Conservation (phyloP, 2,329 filamentous ascomycete genomes). For the Colletotrichum sidae region DNA sequence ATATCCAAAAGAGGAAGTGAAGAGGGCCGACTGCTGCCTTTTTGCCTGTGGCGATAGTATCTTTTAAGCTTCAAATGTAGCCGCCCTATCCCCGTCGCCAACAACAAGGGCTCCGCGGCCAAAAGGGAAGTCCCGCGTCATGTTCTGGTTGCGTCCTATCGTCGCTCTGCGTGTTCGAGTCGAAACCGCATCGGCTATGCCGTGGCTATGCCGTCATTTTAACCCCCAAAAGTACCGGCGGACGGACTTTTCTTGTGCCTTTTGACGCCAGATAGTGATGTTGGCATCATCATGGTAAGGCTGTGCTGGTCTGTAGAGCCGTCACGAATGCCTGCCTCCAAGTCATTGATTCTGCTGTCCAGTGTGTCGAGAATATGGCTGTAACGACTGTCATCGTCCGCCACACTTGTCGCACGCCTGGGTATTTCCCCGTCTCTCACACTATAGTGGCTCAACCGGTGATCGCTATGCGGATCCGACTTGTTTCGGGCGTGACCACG, state of each 20-base stretch:
- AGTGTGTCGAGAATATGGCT: constrained; percentile 19
- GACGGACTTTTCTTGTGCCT: constrained; percentile 25
- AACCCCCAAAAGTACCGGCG: constrained; percentile 25
- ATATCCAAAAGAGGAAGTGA: constrained; percentile 19
- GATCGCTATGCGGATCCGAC: constrained; percentile 15
- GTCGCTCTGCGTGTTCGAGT: not conserved
- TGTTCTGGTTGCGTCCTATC: constrained; percentile 7
- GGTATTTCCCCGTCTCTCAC: not conserved
- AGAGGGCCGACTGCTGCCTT: constrained; percentile 19
- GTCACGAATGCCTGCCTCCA: constrained; percentile 8
- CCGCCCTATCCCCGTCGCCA: constrained; percentile 8
- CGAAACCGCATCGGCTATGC: too few species aligned
- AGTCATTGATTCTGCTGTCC: constrained; percentile 23
- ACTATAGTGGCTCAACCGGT: constrained; percentile 9
- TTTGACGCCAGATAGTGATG: constrained; percentile 5
- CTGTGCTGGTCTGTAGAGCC: constrained; percentile 8
- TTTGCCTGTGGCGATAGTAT: constrained; percentile 10
- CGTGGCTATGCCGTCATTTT: not conserved
- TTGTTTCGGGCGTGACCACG: not conserved
- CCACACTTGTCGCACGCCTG: constrained; percentile 2
- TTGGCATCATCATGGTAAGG: constrained; percentile 4
- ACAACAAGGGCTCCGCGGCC: constrained; percentile 3
- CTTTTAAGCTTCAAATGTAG: constrained; percentile 25
- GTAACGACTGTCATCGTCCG: constrained; percentile 17
- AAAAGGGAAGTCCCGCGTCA: constrained; percentile 12